Evolutionary conservation across 192 early-diverging fungal genomes (phyloP), one percentile per base, ranked within the genome.

Genomic region (Coemansia nantahalensis): DNA sequence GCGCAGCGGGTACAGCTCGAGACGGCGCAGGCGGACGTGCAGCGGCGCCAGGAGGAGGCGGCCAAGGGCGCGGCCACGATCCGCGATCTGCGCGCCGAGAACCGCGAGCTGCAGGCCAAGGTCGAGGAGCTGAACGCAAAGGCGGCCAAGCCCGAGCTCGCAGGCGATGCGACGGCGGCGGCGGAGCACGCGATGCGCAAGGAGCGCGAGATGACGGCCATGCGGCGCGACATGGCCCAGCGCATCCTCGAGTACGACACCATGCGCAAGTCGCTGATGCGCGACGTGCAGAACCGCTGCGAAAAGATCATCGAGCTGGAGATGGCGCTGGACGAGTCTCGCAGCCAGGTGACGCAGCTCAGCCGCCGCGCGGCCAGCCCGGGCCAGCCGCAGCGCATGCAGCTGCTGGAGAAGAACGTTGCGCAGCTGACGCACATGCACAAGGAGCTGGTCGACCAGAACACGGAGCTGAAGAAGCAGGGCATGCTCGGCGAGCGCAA

Each of bases 181-280:
- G 63, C 74, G 13, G 62, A 70, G 56, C 68, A 77, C 33, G 68
- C 68, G 2, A 62, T 67, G 67, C 51, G 62, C 32, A 77, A 77
- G 59, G 78, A 80, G 56, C 78, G 78, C 55, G 78, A 80, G 44
- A 80, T 80, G 66, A 58, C 68, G 15, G 47, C 59, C 22, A 61
- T 80, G 64, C 68, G 73, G 26, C 67, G 68, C 59, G 64, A 71
- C 16, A 77, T 80, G 78, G 68, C 73, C 12, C 74, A 80, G 62
- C 84, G 93, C 58, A 82, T 97, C 45, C 75, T 85, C 17, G 95
- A 99, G 48, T 97, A 95, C 77, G 97, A 99, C 54, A 85, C 86
- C 50, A 96, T 96, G 93, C 95, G 95, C 78, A 94, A 97, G 84
- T 91, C 89, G 35, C 79, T 99, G 56, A 95, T 97, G 94, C 88